A percentile compares a stretch with the other conserved stretches of the same genome.
Conservation (phyloP, 495 filamentous ascomycete genomes). For the Podospora tetraspora region DNA sequence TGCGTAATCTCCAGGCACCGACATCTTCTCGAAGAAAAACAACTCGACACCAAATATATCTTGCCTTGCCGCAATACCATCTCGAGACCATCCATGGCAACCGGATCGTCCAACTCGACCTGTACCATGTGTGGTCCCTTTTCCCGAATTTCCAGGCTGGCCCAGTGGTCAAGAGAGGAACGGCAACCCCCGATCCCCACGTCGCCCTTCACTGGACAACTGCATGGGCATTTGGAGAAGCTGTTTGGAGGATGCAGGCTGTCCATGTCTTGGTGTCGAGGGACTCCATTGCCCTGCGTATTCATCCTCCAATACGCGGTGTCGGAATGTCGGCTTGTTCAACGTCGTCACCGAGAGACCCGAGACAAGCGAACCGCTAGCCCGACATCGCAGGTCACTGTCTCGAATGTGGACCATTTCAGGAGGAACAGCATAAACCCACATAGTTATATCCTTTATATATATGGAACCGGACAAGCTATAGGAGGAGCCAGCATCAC, state of each 20-base stretch:
- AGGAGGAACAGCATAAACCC: background rate
- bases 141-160: background rate
- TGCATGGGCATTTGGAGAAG: background rate
- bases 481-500: background rate
- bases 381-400: background rate
- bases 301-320: background rate
- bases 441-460: too few relatives aligned
- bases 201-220: background rate
- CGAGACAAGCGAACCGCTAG: background rate
- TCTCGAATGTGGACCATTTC: background rate
- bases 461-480: background rate
- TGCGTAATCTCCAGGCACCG: background rate
- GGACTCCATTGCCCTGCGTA: background rate
- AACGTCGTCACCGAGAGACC: background rate
- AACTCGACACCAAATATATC: background rate
- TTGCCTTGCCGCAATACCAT: background rate
- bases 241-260: background rate
- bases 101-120: background rate
- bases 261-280: background rate
- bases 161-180: background rate
- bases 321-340: background rate
- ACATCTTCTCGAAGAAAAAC: too few relatives aligned
- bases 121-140: background rate
- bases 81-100: too few relatives aligned
- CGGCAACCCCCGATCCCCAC: background rate